phyloP scores from a whole-genome alignment of 1,284 basidiomycete genomes.

The Xerocomus minutiporus region DNA sequence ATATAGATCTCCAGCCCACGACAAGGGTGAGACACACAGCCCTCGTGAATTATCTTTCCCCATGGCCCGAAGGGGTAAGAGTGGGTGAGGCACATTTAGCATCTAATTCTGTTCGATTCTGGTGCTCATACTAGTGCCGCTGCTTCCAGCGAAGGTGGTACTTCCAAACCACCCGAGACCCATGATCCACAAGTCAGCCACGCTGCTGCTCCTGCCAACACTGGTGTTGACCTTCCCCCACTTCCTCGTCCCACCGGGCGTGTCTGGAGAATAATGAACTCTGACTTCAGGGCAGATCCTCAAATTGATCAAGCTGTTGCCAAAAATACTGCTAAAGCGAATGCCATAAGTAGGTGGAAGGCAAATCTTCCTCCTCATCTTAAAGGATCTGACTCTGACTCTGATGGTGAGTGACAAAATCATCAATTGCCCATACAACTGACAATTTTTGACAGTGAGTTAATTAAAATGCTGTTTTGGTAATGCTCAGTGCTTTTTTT shows the following conservation, averaged over 20 bases:
- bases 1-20: background rate
- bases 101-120: background rate
- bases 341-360: no score
- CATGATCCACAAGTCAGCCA: no score
- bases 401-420: background rate
- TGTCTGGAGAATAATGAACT: no score
- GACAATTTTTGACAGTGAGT: background rate
- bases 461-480: background rate
- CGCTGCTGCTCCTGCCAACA: no score
- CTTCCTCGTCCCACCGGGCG: no score
- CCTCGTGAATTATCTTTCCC: background rate
- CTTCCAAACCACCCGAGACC: no score
- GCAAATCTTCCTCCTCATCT: no score
- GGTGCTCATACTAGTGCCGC: background rate
- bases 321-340: background rate
- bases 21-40: constrained; percentile 16
- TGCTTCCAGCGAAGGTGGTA: no score
- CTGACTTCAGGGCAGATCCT: background rate
- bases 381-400: background rate
- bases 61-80: background rate
- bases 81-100: background rate
- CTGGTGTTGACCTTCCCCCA: no score
- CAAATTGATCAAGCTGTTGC: background rate
- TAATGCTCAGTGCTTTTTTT: background rate
- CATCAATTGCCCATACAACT: background rate